These are phyloP conservation scores for Aspergillus puulaauensis DNA, from an alignment of 2,329 filamentous ascomycete genomes.

Conservation along the genomic window DNA sequence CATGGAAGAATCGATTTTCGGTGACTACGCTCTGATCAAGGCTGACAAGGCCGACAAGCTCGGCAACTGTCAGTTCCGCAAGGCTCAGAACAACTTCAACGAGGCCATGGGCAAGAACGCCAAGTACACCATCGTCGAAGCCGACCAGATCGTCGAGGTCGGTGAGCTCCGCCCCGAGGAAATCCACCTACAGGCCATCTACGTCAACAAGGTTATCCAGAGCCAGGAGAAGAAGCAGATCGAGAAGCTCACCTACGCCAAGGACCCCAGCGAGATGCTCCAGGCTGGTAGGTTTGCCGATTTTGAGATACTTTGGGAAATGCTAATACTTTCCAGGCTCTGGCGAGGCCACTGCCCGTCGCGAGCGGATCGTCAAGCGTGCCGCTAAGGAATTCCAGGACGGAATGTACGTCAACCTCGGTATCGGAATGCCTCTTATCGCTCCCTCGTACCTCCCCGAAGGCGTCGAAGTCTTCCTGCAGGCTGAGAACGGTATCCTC, in stretches of 20 bases:
- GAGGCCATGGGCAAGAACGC: slow-evolving; percentile 80
- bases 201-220: slow-evolving; percentile 76
- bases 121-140: slow-evolving; percentile 76
- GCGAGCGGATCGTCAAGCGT: slow-evolving; percentile 76
- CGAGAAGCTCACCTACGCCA: slow-evolving; percentile 76
- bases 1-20: slow-evolving; percentile 73
- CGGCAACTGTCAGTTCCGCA: slow-evolving; percentile 78
- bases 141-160: slow-evolving; percentile 76
- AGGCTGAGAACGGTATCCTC: slow-evolving; percentile 83
- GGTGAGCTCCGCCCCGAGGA: slow-evolving; percentile 71
- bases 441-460: slow-evolving; percentile 72
- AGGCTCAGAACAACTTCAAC: slow-evolving; percentile 71
- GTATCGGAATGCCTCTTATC: slow-evolving; percentile 81
- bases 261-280: slow-evolving; percentile 54
- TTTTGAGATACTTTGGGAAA: slow-evolving; percentile 23
- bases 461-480: slow-evolving; percentile 73
- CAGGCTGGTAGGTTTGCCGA: slow-evolving; percentile 45
- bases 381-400: slow-evolving; percentile 80
- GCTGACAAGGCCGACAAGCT: slow-evolving; percentile 75
- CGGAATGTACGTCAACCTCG: slow-evolving; percentile 87
- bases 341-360: slow-evolving; percentile 67
- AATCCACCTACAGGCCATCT: slow-evolving; percentile 81
- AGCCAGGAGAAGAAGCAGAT: slow-evolving; percentile 70
- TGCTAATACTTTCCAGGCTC: slow-evolving; percentile 19
- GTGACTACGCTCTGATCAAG: slow-evolving; percentile 74